Base-by-base conservation (phyloP, 176 grass and related monocot genomes). In the Luzula sylvatica region DNA sequence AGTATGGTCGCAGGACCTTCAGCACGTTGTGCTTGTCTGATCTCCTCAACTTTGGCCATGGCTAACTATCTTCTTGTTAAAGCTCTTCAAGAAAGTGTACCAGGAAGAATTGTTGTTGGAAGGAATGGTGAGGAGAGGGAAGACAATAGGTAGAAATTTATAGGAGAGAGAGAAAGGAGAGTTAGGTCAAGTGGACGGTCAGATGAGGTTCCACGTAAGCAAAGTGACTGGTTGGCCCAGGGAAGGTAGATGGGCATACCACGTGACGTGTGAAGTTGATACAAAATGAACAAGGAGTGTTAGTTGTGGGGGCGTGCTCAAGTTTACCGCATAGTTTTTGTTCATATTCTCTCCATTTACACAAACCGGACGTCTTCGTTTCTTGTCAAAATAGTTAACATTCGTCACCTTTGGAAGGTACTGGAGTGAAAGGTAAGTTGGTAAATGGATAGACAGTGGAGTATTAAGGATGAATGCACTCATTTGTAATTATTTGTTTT, bases 141-240 rank as follows among this genome's bases (percentile, higher is more conserved):
- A 52, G 68, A 9, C n/a, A 29, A 40, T 0, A 27, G 39, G 56
- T 52, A 9, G 38, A 55, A 13, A 68, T 68, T 28, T 50, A 71
- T 56, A 14, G 16, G 11, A 14, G 0, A 3, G 1, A 7, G 13
- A 30, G n/a, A 7, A 16, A 3, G 11, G 8, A 19, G 47, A 9
- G 76, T 70, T 90, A 81, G 86, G 86, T 90, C 65, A 3, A 48
- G n/a, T 30, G 80, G 75, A 90, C 80, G 86, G 86, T 58, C 63
- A 58, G 80, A 90, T 90, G 75, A 63, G 13, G 14, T 1, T 58
- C 75, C 86, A 90, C 80, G 86, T 27, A 38, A 1, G 18, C 46
- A 20, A 1, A 0, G 7, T 16, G 0, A 0, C 40, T 13, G 28
- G 18, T 52, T 23, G 14, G 25, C 7, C 8, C 20, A 15, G 13